Base-by-base conservation (phyloP, 1,284 basidiomycete genomes). In the Trametes polyzona region DNA sequence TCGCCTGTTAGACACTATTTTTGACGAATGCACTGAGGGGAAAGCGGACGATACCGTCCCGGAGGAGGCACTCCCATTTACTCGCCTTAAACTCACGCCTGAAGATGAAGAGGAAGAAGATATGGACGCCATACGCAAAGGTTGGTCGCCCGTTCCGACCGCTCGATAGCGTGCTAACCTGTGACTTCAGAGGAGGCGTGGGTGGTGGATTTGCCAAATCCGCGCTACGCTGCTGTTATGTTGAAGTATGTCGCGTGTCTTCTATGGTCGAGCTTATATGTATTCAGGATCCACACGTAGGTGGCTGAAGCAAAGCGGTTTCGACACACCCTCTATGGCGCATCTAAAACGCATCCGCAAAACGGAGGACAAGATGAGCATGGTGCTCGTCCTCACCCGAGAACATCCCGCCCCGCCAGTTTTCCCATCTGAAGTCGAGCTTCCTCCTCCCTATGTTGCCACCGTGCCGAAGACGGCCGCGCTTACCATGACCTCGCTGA, bases 321-420 rank as follows among this genome's bases (percentile, higher is more conserved):
- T 92, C 16, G 88, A 91, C 54, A 77, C 76, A 1, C 77, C 81
- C 24, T 75, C 83, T 7, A 78, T 92, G 46, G 78, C 83, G 0
- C 93, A 96, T 68, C 83, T 95, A 48, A 95, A 93, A 72, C 87
- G 92, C 46, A 84, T 95, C 47, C 81, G 87, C 57, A 88, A 83
- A 68, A 71, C 75, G 51, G 71, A 70, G 1, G 64, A 74, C n/a
- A 72, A 67, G 8, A 76, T 74, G 21, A 83, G 82, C 0, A 78
- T 90, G 55, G 78, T 90, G 29, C 72, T 90, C 32, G 73, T 74
- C 37, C 73, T 75, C 19, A 72, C 76, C 1, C 49, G 59, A 11
- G 48, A 58, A 7, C 63, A 54, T 5, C 67, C 73, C 0, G 47
- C 41, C 10, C 48, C 65, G 1, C 73, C 72, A 0, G 21, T 46